phyloP scores from a whole-genome alignment of 306 rosid species.

The Cyclanthera cordifolia region DNA sequence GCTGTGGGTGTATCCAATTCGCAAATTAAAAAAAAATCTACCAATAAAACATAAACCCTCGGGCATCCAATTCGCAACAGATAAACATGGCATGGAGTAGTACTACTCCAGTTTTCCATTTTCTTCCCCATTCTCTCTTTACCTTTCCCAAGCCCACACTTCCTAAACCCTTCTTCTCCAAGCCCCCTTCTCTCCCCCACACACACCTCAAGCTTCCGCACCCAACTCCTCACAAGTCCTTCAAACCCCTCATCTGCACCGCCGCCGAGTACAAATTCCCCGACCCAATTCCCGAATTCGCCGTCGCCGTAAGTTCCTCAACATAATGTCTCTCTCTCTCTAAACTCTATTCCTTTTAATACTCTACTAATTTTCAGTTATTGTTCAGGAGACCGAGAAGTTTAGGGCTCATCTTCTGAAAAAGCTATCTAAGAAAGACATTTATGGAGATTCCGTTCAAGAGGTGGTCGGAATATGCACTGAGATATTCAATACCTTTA shows the following conservation, averaged over 20 bases:
- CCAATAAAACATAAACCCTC: too few species aligned
- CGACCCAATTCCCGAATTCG: constrained; percentile 88
- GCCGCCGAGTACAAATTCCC: constrained; percentile 84
- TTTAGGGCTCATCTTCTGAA: constrained; percentile 46
- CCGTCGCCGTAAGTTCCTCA: constrained; percentile 42
- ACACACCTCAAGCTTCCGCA: constrained; percentile 19
- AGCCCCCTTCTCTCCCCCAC: not conserved
- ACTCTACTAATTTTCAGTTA: not conserved
- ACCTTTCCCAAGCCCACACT: constrained; percentile 6
- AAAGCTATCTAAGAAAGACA: constrained; percentile 60
- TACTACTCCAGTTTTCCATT: constrained; percentile 15
- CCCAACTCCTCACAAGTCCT: constrained; percentile 9
- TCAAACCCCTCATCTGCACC: constrained; percentile 25
- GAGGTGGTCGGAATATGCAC: constrained; percentile 72
- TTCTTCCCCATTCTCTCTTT: not conserved
- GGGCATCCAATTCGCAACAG: not conserved
- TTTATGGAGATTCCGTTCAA: constrained; percentile 49
- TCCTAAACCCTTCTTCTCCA: constrained; percentile 5
- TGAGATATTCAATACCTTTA: constrained; percentile 63
- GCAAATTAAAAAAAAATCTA: too few species aligned
- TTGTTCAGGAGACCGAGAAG: constrained; percentile 52
- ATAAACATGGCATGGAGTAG: constrained; percentile 22
- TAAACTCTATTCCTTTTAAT: not conserved
- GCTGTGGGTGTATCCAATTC: too few species aligned
- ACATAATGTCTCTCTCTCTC: not conserved